Evolutionary conservation across 805 yeast species (phyloP).

Genomic region (Ogataea siamensis): DNA sequence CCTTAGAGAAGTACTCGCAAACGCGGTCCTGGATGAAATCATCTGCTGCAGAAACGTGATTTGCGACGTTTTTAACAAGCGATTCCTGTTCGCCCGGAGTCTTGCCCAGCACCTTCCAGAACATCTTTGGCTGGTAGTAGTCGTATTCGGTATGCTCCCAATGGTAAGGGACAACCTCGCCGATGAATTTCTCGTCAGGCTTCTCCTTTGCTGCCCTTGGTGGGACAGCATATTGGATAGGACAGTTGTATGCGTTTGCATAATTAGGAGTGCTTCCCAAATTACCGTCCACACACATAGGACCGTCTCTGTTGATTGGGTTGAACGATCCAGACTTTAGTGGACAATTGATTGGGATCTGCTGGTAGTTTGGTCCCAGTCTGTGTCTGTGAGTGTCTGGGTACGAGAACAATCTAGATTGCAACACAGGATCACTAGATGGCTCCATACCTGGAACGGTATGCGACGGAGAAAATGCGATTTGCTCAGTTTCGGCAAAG

Average conservation of each 20-base stretch:
- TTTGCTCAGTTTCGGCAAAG: conserved; percentile 86
- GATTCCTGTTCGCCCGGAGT: conserved; percentile 81
- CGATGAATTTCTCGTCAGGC: conserved; percentile 33
- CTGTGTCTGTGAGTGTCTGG: conserved; percentile 86
- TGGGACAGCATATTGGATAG: conserved; percentile 42
- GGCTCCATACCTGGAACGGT: conserved; percentile 83
- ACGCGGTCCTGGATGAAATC: conserved; percentile 78
- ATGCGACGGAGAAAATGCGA: conserved; percentile 82
- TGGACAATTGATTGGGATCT: conserved; percentile 91
- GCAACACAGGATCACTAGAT: conserved; percentile 81
- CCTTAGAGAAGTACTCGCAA: conserved; percentile 71
- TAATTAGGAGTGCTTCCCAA: conserved; percentile 78
- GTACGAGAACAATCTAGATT: conserved; percentile 77
- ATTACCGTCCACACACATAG: conserved; percentile 67
- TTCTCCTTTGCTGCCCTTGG: conserved; percentile 34
- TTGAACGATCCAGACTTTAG: conserved; percentile 50
- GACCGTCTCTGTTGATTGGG: conserved; percentile 84
- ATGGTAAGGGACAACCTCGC: conserved; percentile 65
- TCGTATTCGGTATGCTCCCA: conserved; percentile 75
- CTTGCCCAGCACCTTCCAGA: conserved; percentile 76
- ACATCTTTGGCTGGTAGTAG: conserved; percentile 70
- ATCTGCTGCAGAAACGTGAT: conserved; percentile 66
- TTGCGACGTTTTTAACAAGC: conserved; percentile 80
- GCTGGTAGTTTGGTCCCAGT: conserved; percentile 72
- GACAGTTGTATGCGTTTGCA: conserved; percentile 51